These are phyloP conservation scores for Puccinellia tenuiflora DNA, from an alignment of 176 grass and related monocot species.

Conservation along the genomic window DNA sequence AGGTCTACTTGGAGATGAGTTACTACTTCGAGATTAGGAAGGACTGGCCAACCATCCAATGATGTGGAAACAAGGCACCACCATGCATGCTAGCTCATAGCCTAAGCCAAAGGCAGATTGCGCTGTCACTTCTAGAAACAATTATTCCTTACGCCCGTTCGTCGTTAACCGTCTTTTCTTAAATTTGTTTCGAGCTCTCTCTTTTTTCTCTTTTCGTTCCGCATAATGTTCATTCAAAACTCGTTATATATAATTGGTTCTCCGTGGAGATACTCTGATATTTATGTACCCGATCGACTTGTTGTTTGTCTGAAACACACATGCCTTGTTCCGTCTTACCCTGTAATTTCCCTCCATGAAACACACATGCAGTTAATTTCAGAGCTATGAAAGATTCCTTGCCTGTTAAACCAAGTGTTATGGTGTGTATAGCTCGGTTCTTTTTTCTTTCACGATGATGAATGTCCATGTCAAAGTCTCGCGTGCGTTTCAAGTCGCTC, in stretches of 20 bases:
- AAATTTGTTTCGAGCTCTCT: neutral
- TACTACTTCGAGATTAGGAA: slow-evolving; percentile 94
- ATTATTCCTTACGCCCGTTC: neutral
- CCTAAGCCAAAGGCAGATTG: slow-evolving; percentile 29
- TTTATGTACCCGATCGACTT: slow-evolving; percentile 32
- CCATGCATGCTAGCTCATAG: slow-evolving; percentile 40
- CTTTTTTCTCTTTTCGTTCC: neutral
- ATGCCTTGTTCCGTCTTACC: neutral
- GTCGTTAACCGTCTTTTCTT: slow-evolving; percentile 9
- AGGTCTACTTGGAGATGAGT: slow-evolving; percentile 79
- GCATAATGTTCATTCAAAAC: slow-evolving; percentile 31
- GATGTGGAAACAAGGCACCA: slow-evolving; percentile 28
- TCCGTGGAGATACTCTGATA: slow-evolving; percentile 22
- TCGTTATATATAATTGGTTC: slow-evolving; percentile 27
- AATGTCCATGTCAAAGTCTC: neutral
- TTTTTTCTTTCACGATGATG: neutral
- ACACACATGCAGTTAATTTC: neutral
- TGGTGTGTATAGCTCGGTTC: neutral
- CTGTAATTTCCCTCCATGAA: neutral
- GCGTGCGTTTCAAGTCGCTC: slow-evolving; percentile 11
- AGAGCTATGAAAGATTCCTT: too few relatives aligned
- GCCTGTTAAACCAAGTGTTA: too few relatives aligned
- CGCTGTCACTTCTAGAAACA: slow-evolving; percentile 32
- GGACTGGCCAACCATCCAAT: slow-evolving; percentile 56
- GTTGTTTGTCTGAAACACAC: neutral